Conservation (phyloP, 306 rosid genomes). For the Dryas alaskensis region DNA sequence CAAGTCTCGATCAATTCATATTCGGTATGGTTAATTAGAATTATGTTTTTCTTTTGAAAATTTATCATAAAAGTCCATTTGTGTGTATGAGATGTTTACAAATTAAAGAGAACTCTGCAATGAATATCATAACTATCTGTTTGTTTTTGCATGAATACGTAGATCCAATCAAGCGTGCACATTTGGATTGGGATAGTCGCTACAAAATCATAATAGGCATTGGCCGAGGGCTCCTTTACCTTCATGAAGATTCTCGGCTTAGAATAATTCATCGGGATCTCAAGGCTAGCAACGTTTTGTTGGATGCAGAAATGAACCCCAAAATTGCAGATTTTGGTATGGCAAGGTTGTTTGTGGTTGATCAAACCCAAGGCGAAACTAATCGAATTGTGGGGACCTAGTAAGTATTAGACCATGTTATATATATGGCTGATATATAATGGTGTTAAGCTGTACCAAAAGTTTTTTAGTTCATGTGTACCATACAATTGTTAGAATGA, state of each 20-base stretch:
- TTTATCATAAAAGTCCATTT: neutral
- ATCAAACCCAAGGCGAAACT: neutral
- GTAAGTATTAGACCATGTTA: neutral
- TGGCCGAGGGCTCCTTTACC: neutral
- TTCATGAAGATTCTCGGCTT: slow-evolving; percentile 12
- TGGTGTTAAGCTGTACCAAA: too few species aligned
- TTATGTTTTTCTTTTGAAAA: neutral
- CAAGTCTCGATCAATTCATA: slow-evolving; percentile 21
- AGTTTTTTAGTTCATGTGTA: too few species aligned
- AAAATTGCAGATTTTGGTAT: slow-evolving; percentile 12
- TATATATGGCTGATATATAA: too few species aligned
- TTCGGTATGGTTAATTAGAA: slow-evolving; percentile 7
- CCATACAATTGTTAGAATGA: too few species aligned
- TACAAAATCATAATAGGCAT: slow-evolving; percentile 11
- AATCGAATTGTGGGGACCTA: neutral
- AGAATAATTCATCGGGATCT: neutral
- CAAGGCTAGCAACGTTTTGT: neutral
- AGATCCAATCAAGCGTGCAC: neutral
- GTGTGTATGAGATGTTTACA: neutral
- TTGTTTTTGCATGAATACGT: neutral
- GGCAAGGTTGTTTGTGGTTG: neutral
- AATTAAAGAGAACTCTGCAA: neutral
- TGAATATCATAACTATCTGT: too few species aligned
- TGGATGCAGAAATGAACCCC: neutral
- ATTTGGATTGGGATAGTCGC: slow-evolving; percentile 4